Percentiles rank a stretch among this genome's conserved stretches.
These are phyloP conservation scores for Alternaria consortialis DNA, from an alignment of 2,329 filamentous ascomycete genomes.

Conservation along the genomic window DNA sequence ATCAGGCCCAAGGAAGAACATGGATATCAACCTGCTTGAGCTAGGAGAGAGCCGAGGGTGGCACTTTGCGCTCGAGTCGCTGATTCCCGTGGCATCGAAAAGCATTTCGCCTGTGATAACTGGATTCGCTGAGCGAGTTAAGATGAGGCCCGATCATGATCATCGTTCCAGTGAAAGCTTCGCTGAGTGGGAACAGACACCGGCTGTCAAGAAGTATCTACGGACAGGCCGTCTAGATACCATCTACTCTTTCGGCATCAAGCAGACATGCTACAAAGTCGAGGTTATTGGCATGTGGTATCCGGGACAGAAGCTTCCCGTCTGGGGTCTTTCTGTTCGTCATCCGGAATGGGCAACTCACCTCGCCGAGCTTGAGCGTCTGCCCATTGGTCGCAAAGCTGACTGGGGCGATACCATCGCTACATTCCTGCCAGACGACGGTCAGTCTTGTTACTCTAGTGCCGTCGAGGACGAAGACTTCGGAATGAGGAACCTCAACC, in stretches of 20 bases:
- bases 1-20: slow-evolving; percentile 25
- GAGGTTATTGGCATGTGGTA: slow-evolving; percentile 44
- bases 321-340: slow-evolving; percentile 44
- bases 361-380: slow-evolving; percentile 37
- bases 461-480: slow-evolving; percentile 18
- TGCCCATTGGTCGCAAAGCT: slow-evolving; percentile 33
- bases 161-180: slow-evolving; percentile 26
- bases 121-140: slow-evolving; percentile 33
- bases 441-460: slow-evolving; percentile 18
- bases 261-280: slow-evolving; percentile 38
- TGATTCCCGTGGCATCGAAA: slow-evolving; percentile 26
- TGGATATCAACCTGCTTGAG: slow-evolving; percentile 48
- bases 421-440: slow-evolving; percentile 43
- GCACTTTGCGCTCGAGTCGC: slow-evolving; percentile 42
- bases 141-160: slow-evolving; percentile 28
- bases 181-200: slow-evolving; percentile 27
- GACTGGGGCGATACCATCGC: slow-evolving; percentile 32
- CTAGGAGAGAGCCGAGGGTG: slow-evolving; percentile 41
- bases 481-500: slow-evolving; percentile 8
- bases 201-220: slow-evolving; percentile 25
- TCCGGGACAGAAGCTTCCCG: slow-evolving; percentile 24
- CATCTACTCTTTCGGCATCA: slow-evolving; percentile 44
- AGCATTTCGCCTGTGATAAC: slow-evolving; percentile 33
- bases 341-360: slow-evolving; percentile 42
- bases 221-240: slow-evolving; percentile 31